Percentiles rank a stretch among this genome's conserved stretches.
These are phyloP conservation scores for Coffea eugenioides DNA, from an alignment of 257 asterid genomes.

Conservation along the genomic window DNA sequence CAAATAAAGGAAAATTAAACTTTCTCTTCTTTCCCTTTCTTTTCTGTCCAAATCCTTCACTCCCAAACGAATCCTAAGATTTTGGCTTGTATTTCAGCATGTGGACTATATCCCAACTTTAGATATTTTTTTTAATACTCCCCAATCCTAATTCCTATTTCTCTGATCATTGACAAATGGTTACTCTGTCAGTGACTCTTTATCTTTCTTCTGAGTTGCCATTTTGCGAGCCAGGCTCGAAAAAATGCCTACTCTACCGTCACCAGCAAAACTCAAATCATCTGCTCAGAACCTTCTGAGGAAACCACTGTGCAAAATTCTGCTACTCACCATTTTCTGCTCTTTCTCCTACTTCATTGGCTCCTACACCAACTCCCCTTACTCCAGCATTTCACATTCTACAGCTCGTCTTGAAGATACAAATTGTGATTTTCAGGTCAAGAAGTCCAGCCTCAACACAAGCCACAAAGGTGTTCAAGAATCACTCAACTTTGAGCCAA, in stretches of 20 bases:
- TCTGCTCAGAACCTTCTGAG: not conserved
- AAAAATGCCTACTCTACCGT: not conserved
- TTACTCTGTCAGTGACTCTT: too few species aligned
- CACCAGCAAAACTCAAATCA: not conserved
- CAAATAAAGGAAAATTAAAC: too few species aligned
- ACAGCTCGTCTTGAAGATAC: not conserved
- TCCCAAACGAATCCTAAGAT: too few species aligned
- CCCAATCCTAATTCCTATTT: too few species aligned
- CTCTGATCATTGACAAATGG: too few species aligned
- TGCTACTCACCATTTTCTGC: slow-evolving; percentile 7
- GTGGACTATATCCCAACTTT: too few species aligned
- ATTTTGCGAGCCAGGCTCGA: too few species aligned
- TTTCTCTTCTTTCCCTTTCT: too few species aligned
- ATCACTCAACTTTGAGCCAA: slow-evolving; percentile 6
- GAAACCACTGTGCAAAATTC: not conserved
- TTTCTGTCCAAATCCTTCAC: too few species aligned
- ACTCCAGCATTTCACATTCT: slow-evolving; percentile 1
- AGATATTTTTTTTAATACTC: too few species aligned
- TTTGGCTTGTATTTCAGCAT: too few species aligned
- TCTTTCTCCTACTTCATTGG: slow-evolving; percentile 8
- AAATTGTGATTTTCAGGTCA: slow-evolving; percentile 1
- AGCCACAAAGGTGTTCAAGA: not conserved
- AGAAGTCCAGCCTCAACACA: not conserved
- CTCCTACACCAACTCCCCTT: not conserved
- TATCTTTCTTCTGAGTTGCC: too few species aligned